A percentile compares a stretch with the other conserved stretches of the same genome.
These are phyloP conservation scores for Corymbia citriodora DNA, from an alignment of 441 rosid genomes.

Conservation along the genomic window DNA sequence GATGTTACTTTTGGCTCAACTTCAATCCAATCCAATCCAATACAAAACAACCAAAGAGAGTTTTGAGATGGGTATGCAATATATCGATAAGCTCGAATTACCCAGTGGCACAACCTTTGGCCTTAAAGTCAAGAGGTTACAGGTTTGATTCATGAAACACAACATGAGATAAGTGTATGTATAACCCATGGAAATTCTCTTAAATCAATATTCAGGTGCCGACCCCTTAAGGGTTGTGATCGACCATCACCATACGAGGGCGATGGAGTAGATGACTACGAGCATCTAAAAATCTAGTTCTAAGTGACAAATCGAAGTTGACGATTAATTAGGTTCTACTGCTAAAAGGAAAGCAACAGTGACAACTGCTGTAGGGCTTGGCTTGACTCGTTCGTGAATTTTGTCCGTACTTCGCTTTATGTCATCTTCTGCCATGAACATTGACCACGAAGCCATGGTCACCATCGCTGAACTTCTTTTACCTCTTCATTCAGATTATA, in stretches of 20 bases:
- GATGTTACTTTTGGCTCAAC: not conserved
- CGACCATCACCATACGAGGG: not conserved
- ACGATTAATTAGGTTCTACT: not conserved
- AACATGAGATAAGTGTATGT: too few species aligned
- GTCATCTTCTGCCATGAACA: not conserved
- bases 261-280: not conserved
- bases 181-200: too few species aligned
- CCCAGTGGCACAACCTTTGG: not conserved
- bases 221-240: not conserved
- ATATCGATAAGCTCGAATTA: not conserved
- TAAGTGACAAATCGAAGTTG: not conserved
- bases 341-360: not conserved
- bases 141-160: not conserved
- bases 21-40: not conserved
- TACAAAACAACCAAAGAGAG: not conserved
- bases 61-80: not conserved
- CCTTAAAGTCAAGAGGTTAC: not conserved
- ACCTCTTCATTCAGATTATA: not conserved
- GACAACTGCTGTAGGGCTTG: not conserved
- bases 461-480: not conserved
- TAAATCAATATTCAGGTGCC: too few species aligned
- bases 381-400: not conserved
- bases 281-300: not conserved
- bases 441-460: not conserved
- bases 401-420: not conserved